These are phyloP conservation scores for Kuraishia ogatae DNA, from an alignment of 805 yeast genomes.

Conservation along the genomic window DNA sequence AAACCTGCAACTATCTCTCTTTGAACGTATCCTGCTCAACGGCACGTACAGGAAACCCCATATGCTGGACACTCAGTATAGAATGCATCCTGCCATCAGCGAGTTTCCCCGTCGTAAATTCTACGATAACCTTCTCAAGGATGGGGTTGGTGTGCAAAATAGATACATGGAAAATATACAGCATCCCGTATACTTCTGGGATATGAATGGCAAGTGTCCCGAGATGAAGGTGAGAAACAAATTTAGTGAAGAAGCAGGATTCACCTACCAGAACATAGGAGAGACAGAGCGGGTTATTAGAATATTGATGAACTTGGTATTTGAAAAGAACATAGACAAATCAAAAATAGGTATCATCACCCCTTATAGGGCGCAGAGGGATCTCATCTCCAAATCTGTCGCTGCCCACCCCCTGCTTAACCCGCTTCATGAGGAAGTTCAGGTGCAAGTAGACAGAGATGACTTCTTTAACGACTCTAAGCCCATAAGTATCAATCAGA, in stretches of 20 bases:
- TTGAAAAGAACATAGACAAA: constrained; percentile 41
- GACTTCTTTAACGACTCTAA: constrained; percentile 39
- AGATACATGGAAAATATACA: constrained; percentile 37
- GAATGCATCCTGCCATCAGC: constrained; percentile 60
- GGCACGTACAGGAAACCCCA: constrained; percentile 53
- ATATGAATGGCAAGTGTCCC: constrained; percentile 36
- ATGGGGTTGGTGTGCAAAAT: constrained; percentile 51
- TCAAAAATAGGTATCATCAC: constrained; percentile 59
- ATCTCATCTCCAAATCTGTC: constrained; percentile 42
- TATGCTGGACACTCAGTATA: constrained; percentile 62
- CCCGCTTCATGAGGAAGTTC: constrained; percentile 38
- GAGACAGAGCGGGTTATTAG: constrained; percentile 43
- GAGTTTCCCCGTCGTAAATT: constrained; percentile 48
- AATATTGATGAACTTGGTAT: constrained; percentile 38
- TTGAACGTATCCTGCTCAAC: constrained; percentile 56
- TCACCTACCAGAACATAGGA: constrained; percentile 46
- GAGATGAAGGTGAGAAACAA: constrained; percentile 35
- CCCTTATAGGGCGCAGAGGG: constrained; percentile 73
- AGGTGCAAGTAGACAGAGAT: constrained; percentile 51
- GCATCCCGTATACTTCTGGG: constrained; percentile 53
- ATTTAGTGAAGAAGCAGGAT: constrained; percentile 41
- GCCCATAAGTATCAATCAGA: constrained; percentile 36
- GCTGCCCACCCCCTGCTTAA: constrained; percentile 46
- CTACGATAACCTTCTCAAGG: constrained; percentile 38
- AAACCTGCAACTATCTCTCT: constrained; percentile 54